Conservation (phyloP, 1,284 basidiomycete species). For the Tilletia setariae region DNA sequence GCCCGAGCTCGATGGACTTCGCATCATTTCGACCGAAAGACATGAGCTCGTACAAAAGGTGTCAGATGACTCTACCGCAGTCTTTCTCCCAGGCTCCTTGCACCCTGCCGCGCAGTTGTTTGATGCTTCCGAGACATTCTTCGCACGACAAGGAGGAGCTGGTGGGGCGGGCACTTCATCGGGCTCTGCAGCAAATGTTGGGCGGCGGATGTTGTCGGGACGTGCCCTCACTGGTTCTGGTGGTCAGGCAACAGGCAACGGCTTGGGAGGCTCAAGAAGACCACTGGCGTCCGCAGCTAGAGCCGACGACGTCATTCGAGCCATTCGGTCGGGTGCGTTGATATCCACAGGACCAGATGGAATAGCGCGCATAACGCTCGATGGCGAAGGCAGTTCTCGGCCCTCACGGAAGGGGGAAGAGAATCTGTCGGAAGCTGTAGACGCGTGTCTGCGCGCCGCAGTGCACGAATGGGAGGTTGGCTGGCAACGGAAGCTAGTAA, state of each 20-base stretch:
- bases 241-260: background rate
- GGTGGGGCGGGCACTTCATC: constrained; percentile 43
- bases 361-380: background rate
- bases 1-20: constrained; percentile 81
- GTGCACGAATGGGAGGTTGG: constrained; percentile 83
- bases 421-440: constrained; percentile 73
- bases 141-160: constrained; percentile 55
- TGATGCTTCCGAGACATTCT: constrained; percentile 48
- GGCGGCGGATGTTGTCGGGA: background rate
- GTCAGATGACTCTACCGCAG: constrained; percentile 20
- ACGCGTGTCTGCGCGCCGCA: constrained; percentile 89
- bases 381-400: background rate
- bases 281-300: constrained; percentile 81
- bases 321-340: constrained; percentile 64
- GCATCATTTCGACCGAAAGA: constrained; percentile 72
- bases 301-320: constrained; percentile 87
- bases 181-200: background rate
- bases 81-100: constrained; percentile 86
- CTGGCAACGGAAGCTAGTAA: constrained; percentile 83
- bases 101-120: constrained; percentile 80
- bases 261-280: background rate
- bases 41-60: constrained; percentile 90
- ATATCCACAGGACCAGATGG: constrained; percentile 1
- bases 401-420: constrained; percentile 6
- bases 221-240: background rate